phyloP scores from a whole-genome alignment of 1,284 basidiomycete species.

The Melampsora larici-populina region DNA sequence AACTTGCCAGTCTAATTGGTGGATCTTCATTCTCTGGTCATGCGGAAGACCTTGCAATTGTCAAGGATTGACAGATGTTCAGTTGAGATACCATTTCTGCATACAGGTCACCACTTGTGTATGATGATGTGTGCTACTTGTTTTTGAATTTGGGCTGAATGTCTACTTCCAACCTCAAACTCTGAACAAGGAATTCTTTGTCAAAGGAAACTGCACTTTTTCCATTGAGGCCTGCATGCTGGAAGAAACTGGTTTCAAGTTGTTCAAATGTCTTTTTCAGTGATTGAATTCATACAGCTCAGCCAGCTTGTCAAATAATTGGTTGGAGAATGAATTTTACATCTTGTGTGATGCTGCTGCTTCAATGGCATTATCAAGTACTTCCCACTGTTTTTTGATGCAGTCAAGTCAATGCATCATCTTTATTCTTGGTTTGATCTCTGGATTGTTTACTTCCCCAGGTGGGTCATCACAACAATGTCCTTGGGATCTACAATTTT shows the following conservation, averaged over 20 bases:
- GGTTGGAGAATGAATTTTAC: neutral
- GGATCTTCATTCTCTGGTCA: neutral
- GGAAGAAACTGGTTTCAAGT: neutral
- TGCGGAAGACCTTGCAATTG: neutral
- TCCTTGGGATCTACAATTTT: too few relatives aligned
- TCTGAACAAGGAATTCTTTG: neutral
- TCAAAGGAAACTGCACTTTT: neutral
- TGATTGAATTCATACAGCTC: neutral
- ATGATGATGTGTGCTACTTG: neutral
- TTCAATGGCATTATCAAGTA: neutral
- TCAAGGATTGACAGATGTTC: neutral
- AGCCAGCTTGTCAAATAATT: neutral
- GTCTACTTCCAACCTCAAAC: neutral
- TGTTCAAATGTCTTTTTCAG: neutral
- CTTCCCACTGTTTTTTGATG: too few relatives aligned
- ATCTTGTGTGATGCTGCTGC: neutral
- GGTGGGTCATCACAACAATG: too few relatives aligned
- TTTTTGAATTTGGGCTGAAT: neutral
- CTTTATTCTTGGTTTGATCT: too few relatives aligned
- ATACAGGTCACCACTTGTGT: neutral
- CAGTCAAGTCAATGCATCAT: too few relatives aligned
- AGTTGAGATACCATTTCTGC: neutral
- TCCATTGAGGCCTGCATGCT: neutral
- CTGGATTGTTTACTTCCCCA: too few relatives aligned
- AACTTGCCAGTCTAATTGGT: neutral